Percentiles rank a stretch among this genome's conserved stretches.
Conservation (phyloP, 768 basidiomycete species). For the Leucogyrophana mollusca region DNA sequence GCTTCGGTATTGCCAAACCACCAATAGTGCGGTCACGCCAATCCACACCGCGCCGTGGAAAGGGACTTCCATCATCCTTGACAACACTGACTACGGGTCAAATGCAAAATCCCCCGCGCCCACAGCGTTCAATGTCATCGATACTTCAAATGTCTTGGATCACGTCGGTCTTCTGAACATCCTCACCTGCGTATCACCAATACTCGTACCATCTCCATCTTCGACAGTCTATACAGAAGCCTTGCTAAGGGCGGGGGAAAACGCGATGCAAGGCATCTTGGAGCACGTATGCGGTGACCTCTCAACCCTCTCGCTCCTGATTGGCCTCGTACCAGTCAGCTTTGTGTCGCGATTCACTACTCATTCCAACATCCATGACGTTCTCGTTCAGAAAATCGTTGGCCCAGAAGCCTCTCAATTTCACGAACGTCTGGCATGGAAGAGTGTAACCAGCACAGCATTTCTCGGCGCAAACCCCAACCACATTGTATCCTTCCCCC, state of each 20-base stretch:
- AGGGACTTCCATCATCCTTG: conserved; percentile 18
- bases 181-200: conserved; percentile 17
- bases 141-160: conserved; percentile 31
- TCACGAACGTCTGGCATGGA: conserved; percentile 27
- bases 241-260: conserved; percentile 13
- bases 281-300: conserved; percentile 28
- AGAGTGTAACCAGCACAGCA: conserved; percentile 6
- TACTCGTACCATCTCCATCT: conserved; percentile 21
- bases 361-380: conserved; percentile 26
- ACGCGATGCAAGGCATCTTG: conserved; percentile 12
- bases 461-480: not conserved
- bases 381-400: conserved; percentile 4
- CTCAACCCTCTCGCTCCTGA: conserved; percentile 22
- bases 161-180: conserved; percentile 29
- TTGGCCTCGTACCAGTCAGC: conserved; percentile 24
- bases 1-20: conserved; percentile 11
- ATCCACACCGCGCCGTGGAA: conserved; percentile 23
- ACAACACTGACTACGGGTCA: conserved; percentile 18
- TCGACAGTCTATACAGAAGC: conserved; percentile 29
- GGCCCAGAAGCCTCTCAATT: conserved; percentile 6
- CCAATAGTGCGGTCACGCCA: conserved; percentile 12
- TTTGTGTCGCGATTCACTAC: conserved; percentile 27
- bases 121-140: conserved; percentile 29
- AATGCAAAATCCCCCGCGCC: conserved; percentile 18
- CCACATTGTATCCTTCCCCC: conserved; percentile 10